A percentile compares a stretch with the other conserved stretches of the same genome.
Evolutionary conservation across 345 rosid species (phyloP).

Genomic region (Arabis alpina): DNA sequence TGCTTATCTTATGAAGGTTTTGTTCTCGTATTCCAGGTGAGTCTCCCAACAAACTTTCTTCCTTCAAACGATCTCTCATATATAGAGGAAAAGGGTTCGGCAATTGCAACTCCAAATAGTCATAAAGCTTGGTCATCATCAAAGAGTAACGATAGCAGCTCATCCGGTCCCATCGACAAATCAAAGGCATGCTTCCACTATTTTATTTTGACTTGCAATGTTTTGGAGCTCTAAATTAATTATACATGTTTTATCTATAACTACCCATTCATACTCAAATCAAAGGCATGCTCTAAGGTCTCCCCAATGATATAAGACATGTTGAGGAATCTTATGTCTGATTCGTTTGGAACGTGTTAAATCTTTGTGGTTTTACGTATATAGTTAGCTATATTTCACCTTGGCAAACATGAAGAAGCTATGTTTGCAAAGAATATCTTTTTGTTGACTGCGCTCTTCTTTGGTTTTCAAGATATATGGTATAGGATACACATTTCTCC

Average conservation of each 20-base stretch:
- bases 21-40: conserved; percentile 54
- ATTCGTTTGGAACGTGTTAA: not conserved
- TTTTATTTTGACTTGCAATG: conserved; percentile 23
- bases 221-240: not conserved
- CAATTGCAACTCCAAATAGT: conserved; percentile 48
- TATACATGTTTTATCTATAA: no score
- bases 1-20: not conserved
- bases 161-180: conserved; percentile 41
- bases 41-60: conserved; percentile 60
- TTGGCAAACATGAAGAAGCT: conserved; percentile 8
- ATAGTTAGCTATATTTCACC: conserved; percentile 1
- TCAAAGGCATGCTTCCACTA: conserved; percentile 55
- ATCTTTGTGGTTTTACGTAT: conserved; percentile 4
- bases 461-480: conserved; percentile 7
- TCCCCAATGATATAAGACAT: conserved; percentile 2
- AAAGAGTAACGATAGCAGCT: conserved; percentile 47
- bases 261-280: not conserved
- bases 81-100: conserved; percentile 50
- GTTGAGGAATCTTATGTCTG: conserved; percentile 2
- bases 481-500: conserved; percentile 1
- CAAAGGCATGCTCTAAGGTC: conserved; percentile 6
- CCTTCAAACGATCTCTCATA: conserved; percentile 51
- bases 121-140: conserved; percentile 47
- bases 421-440: conserved; percentile 3
- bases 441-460: conserved; percentile 14